Conservation (phyloP, 805 yeast genomes). For the Hanseniaspora thailandica region DNA sequence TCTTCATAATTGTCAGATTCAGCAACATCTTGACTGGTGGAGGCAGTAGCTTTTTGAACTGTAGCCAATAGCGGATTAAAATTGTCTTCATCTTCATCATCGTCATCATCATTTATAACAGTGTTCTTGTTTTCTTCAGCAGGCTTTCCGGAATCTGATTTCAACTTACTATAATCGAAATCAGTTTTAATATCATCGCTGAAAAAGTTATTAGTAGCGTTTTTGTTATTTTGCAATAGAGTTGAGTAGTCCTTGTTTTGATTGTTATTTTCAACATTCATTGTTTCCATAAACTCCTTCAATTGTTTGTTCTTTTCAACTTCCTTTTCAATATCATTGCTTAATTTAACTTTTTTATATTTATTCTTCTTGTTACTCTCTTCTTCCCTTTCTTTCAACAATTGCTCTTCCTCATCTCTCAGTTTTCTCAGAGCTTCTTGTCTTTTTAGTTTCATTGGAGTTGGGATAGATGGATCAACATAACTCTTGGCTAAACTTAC, state of each 20-base stretch:
- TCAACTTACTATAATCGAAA: constrained; percentile 22
- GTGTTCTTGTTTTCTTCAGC: constrained; percentile 21
- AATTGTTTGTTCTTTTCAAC: constrained; percentile 55
- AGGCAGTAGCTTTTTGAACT: constrained; percentile 26
- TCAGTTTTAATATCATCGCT: constrained; percentile 29
- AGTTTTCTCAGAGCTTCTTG: constrained; percentile 40
- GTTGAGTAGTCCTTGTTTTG: constrained; percentile 43
- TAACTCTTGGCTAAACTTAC: constrained; percentile 78
- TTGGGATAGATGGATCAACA: constrained; percentile 71
- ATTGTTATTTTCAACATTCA: constrained; percentile 50
- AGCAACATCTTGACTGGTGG: constrained; percentile 22
- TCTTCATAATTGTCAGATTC: constrained; percentile 38
- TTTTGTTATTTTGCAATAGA: constrained; percentile 42
- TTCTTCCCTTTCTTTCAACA: constrained; percentile 33
- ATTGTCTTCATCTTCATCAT: constrained; percentile 28
- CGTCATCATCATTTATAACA: constrained; percentile 25
- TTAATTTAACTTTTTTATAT: constrained; percentile 22
- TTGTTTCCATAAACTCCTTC: constrained; percentile 68
- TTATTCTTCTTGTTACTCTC: constrained; percentile 29
- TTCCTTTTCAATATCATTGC: constrained; percentile 41
- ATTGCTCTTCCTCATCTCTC: constrained; percentile 38
- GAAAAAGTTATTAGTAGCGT: constrained; percentile 11
- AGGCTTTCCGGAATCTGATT: constrained; percentile 7
- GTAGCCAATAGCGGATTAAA: constrained; percentile 32
- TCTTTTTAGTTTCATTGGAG: constrained; percentile 45